phyloP scores from a whole-genome alignment of 2,329 filamentous ascomycete species.

The Beauveria australis region DNA sequence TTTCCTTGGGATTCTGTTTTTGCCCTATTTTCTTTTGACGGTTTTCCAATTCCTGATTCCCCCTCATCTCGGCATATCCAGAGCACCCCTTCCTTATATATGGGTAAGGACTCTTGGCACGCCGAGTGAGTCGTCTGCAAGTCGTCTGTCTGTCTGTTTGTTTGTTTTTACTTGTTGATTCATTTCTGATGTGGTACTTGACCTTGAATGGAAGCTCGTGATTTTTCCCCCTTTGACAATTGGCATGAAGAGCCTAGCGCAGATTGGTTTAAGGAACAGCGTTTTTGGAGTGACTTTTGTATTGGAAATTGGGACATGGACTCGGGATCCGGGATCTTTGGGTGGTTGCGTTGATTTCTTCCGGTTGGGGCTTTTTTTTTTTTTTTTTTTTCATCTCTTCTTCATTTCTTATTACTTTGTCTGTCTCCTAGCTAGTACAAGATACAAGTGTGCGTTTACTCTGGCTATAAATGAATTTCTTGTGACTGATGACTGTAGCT shows the following conservation, averaged over 20 bases:
- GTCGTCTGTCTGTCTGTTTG: not conserved
- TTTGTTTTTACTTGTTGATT: not conserved
- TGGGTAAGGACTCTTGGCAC: not conserved
- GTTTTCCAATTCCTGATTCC: conserved; percentile 15
- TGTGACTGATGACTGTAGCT: not conserved
- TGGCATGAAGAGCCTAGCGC: not conserved
- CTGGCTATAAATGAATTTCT: not conserved
- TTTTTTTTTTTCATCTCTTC: not conserved
- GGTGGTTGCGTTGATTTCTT: not conserved
- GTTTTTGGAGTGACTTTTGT: not conserved
- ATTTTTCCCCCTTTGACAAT: not conserved
- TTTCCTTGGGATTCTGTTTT: not conserved
- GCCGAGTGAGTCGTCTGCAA: not conserved
- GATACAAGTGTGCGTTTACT: not conserved
- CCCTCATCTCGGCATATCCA: conserved; percentile 4
- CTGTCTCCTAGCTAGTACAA: not conserved
- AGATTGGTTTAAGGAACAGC: not conserved
- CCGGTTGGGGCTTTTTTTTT: not conserved
- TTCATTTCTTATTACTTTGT: not conserved
- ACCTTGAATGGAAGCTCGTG: not conserved
- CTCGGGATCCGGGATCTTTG: not conserved
- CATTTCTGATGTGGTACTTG: not conserved
- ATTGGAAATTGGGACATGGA: not conserved
- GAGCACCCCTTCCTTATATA: not conserved
- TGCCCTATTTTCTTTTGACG: no score